These are phyloP conservation scores for Mycena floridula DNA, from an alignment of 768 basidiomycete genomes.

Conservation along the genomic window DNA sequence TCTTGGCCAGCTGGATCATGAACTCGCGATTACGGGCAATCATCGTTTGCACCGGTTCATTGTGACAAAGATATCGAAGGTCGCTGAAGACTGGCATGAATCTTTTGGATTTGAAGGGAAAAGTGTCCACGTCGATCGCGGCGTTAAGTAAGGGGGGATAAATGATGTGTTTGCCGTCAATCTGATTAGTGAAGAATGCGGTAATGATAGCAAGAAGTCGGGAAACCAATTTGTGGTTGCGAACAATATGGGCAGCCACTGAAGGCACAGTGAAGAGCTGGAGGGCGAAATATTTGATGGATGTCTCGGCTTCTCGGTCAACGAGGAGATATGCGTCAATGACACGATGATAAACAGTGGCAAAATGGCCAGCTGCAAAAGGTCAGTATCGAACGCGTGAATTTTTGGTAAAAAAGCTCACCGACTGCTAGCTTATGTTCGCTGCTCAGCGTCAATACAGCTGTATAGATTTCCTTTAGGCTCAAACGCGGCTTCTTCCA, in stretches of 20 bases:
- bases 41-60: slow-evolving; percentile 69
- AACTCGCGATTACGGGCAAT: slow-evolving; percentile 65
- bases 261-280: slow-evolving; percentile 92
- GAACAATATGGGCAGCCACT: slow-evolving; percentile 73
- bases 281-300: slow-evolving; percentile 88
- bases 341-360: slow-evolving; percentile 77
- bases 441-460: slow-evolving; percentile 63
- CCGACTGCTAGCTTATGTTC: slow-evolving; percentile 76
- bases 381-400: not conserved
- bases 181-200: slow-evolving; percentile 91
- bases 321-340: slow-evolving; percentile 89
- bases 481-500: slow-evolving; percentile 83
- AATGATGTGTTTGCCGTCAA: slow-evolving; percentile 62
- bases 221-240: slow-evolving; percentile 64
- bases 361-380: slow-evolving; percentile 70
- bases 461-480: slow-evolving; percentile 78
- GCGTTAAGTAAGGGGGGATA: slow-evolving; percentile 24
- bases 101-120: slow-evolving; percentile 90
- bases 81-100: slow-evolving; percentile 95
- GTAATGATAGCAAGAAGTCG: slow-evolving; percentile 80
- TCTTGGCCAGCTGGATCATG: slow-evolving; percentile 65
- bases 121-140: slow-evolving; percentile 72
- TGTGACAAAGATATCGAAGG: slow-evolving; percentile 80
- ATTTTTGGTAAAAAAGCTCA: slow-evolving; percentile 27
- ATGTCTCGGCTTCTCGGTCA: slow-evolving; percentile 92